A percentile compares a stretch with the other conserved stretches of the same genome.
Conservation (phyloP, 1,139 yeast genomes). For the Yamadazyma membranifaciens region DNA sequence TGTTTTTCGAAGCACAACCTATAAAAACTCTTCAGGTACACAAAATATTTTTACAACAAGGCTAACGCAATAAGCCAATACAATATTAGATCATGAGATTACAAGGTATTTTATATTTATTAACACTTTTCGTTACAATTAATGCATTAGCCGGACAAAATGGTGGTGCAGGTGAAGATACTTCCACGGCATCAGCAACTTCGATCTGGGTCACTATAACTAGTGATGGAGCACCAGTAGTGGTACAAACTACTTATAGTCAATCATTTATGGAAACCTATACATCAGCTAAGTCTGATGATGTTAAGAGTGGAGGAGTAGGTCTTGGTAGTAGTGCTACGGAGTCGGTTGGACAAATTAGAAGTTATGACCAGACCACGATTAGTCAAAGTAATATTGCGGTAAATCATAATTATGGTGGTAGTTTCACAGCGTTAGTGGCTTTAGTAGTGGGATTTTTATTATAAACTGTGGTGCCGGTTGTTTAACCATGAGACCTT, state of each 20-base stretch:
- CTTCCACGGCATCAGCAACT: slow-evolving; percentile 20
- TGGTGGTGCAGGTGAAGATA: slow-evolving; percentile 16
- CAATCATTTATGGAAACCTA: slow-evolving; percentile 32
- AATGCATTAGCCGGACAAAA: slow-evolving; percentile 25
- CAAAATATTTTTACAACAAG: too few relatives aligned
- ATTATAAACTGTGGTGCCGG: background rate
- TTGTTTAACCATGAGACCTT: background rate
- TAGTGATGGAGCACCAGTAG: slow-evolving; percentile 26
- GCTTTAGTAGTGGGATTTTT: background rate
- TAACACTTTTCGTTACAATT: slow-evolving; percentile 12
- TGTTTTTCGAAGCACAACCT: too few relatives aligned
- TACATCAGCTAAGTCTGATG: slow-evolving; percentile 21
- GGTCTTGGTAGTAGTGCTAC: slow-evolving; percentile 34
- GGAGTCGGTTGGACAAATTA: slow-evolving; percentile 34
- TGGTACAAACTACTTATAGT: slow-evolving; percentile 26
- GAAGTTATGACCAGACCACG: slow-evolving; percentile 29
- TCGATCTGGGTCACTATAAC: slow-evolving; percentile 40
- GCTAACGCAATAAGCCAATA: too few relatives aligned
- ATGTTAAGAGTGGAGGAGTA: slow-evolving; percentile 28
- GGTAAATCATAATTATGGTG: slow-evolving; percentile 3
- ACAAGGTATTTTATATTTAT: slow-evolving; percentile 4
- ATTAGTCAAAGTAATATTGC: slow-evolving; percentile 11
- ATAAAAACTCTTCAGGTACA: too few relatives aligned
- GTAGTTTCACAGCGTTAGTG: background rate
- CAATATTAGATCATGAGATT: too few relatives aligned